phyloP scores from a whole-genome alignment of 805 yeast genomes.

The Nakazawaea holstii region DNA sequence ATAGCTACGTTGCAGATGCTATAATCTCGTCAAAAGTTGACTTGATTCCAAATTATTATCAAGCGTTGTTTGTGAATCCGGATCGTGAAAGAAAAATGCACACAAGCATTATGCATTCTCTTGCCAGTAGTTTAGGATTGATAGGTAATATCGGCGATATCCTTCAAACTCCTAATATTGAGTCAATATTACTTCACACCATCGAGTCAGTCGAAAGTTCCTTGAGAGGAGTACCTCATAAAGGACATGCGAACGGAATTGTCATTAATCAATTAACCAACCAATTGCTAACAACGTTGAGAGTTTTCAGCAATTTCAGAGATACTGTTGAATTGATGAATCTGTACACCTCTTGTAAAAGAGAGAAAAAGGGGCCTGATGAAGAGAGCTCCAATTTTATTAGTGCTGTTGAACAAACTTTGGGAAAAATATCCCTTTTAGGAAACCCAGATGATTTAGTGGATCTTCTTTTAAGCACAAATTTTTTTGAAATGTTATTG shows the following conservation, averaged over 20 bases:
- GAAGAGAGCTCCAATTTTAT: not conserved
- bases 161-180: constrained; percentile 6
- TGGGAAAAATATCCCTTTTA: constrained; percentile 19
- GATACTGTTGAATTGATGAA: constrained; percentile 31
- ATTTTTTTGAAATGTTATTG: constrained; percentile 50
- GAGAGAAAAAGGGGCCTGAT: constrained; percentile 2
- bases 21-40: not conserved
- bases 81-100: constrained; percentile 6
- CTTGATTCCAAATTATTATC: constrained; percentile 5
- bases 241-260: constrained; percentile 24
- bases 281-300: constrained; percentile 53
- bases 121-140: constrained; percentile 7
- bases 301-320: constrained; percentile 35
- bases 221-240: constrained; percentile 44
- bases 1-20: not conserved
- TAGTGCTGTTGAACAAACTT: constrained; percentile 7
- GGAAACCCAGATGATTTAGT: constrained; percentile 2
- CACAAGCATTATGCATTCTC: constrained; percentile 5
- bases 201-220: constrained; percentile 63
- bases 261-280: constrained; percentile 55
- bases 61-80: constrained; percentile 4
- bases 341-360: constrained; percentile 14
- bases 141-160: constrained; percentile 6
- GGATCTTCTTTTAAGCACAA: constrained; percentile 21
- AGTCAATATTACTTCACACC: constrained; percentile 39